Conservation (phyloP, 2,329 filamentous ascomycete species). For the Talaromyces amestolkiae region DNA sequence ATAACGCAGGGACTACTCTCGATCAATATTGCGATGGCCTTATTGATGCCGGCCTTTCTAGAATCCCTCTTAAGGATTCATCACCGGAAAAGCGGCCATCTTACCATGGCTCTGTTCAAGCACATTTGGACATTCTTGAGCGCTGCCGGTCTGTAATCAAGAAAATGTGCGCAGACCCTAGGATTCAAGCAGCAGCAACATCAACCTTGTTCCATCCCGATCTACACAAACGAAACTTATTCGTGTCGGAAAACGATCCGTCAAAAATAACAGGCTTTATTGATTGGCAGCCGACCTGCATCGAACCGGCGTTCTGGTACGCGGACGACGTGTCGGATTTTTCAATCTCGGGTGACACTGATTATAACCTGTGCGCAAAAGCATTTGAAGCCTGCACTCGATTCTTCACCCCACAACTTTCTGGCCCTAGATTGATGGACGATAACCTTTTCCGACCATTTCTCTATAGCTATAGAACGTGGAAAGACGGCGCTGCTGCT, state of each 20-base stretch:
- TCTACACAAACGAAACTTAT: slow-evolving; percentile 45
- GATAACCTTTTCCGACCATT: slow-evolving; percentile 40
- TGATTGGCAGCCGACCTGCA: slow-evolving; percentile 43
- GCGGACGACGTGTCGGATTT: slow-evolving; percentile 42
- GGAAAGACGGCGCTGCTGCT: slow-evolving; percentile 41
- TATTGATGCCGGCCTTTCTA: slow-evolving; percentile 40
- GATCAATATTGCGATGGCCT: slow-evolving; percentile 36
- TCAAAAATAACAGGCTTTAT: slow-evolving; percentile 40
- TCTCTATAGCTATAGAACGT: slow-evolving; percentile 42
- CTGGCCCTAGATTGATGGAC: slow-evolving; percentile 34
- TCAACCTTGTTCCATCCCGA: slow-evolving; percentile 42
- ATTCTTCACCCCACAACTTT: slow-evolving; percentile 32
- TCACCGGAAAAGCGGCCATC: slow-evolving; percentile 25
- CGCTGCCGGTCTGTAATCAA: slow-evolving; percentile 30
- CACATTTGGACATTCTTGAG: slow-evolving; percentile 35
- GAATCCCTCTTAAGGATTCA: slow-evolving; percentile 30
- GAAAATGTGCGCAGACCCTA: slow-evolving; percentile 28
- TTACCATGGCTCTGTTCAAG: slow-evolving; percentile 38
- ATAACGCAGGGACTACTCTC: slow-evolving; percentile 35
- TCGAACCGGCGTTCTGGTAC: slow-evolving; percentile 44
- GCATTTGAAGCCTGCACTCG: slow-evolving; percentile 34
- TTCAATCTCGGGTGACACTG: slow-evolving; percentile 26
- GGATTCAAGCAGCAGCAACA: slow-evolving; percentile 28
- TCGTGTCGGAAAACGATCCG: slow-evolving; percentile 41
- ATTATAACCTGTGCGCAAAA: slow-evolving; percentile 32